phyloP scores from a whole-genome alignment of 176 grass and related monocot genomes.

The Zoysia pacifica region DNA sequence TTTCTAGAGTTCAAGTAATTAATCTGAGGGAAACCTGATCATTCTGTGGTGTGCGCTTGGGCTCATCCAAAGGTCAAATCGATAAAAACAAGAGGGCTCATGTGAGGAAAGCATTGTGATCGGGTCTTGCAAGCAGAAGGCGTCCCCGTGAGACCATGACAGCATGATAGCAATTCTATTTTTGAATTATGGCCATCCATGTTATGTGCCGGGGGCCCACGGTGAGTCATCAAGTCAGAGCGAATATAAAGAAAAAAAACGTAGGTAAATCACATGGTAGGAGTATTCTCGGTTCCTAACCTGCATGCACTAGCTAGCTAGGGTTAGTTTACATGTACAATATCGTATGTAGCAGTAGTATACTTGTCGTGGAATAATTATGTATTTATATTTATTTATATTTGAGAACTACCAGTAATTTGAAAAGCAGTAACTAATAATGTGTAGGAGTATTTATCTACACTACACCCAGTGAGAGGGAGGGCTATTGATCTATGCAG shows the following conservation, averaged over 20 bases:
- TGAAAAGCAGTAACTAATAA: neutral
- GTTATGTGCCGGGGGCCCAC: slow-evolving; percentile 35
- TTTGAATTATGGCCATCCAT: slow-evolving; percentile 47
- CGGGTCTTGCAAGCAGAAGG: neutral
- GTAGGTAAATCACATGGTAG: slow-evolving; percentile 28
- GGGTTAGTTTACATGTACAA: slow-evolving; percentile 24
- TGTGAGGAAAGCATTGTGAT: slow-evolving; percentile 6
- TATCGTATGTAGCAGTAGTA: neutral
- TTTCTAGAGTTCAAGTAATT: neutral
- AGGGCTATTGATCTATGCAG: neutral
- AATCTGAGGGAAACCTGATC: neutral
- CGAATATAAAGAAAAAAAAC: neutral
- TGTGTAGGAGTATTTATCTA: neutral
- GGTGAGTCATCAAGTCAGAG: slow-evolving; percentile 15
- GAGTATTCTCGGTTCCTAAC: neutral
- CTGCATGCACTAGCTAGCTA: slow-evolving; percentile 19
- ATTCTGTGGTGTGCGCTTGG: slow-evolving; percentile 33
- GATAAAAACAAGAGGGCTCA: neutral
- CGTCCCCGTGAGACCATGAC: slow-evolving; percentile 24
- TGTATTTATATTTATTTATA: neutral
- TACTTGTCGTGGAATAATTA: neutral
- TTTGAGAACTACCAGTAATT: neutral
- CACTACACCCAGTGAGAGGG: neutral
- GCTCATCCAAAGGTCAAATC: neutral
- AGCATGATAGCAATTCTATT: slow-evolving; percentile 40